A percentile compares a stretch with the other conserved stretches of the same genome.
Conservation (phyloP, 371 early-diverging fungal species). For the Lichtheimia ramosa region DNA sequence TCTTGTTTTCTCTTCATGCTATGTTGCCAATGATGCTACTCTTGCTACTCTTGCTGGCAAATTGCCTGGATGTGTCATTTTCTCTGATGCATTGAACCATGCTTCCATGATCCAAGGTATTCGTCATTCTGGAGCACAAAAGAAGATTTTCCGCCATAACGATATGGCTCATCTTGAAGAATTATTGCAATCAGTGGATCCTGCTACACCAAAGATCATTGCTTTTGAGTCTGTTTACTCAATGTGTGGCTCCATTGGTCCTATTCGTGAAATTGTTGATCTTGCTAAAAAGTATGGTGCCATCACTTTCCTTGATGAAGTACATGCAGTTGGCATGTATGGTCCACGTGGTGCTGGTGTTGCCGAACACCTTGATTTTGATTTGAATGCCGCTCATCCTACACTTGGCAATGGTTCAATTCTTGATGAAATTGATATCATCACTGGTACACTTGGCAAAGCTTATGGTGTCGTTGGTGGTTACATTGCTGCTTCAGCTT, state of each 20-base stretch:
- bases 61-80: conserved; percentile 92
- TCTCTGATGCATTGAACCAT: conserved; percentile 94
- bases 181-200: conserved; percentile 77
- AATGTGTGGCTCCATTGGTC: conserved; percentile 98
- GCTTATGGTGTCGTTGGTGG: conserved; percentile 98
- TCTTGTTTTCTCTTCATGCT: conserved; percentile 97
- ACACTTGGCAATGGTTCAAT: conserved; percentile 60
- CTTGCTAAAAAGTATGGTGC: conserved; percentile 97
- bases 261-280: conserved; percentile 88
- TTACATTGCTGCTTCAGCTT: conserved; percentile 91
- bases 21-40: conserved; percentile 98
- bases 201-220: conserved; percentile 90
- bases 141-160: conserved; percentile 95
- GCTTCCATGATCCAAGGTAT: conserved; percentile 99
- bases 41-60: conserved; percentile 89
- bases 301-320: conserved; percentile 97
- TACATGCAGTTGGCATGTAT: conserved; percentile 99
- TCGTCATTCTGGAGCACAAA: conserved; percentile 86
- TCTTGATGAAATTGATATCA: conserved; percentile 93
- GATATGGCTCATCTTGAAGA: conserved; percentile 89
- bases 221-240: conserved; percentile 98
- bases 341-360: conserved; percentile 96
- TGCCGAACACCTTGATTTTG: conserved; percentile 91
- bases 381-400: conserved; percentile 58
- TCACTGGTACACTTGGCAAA: conserved; percentile 97